Evolutionary conservation across 2,329 filamentous ascomycete genomes (phyloP), one percentile per base, ranked within the genome.

Genomic region (Diatrype stigma): DNA sequence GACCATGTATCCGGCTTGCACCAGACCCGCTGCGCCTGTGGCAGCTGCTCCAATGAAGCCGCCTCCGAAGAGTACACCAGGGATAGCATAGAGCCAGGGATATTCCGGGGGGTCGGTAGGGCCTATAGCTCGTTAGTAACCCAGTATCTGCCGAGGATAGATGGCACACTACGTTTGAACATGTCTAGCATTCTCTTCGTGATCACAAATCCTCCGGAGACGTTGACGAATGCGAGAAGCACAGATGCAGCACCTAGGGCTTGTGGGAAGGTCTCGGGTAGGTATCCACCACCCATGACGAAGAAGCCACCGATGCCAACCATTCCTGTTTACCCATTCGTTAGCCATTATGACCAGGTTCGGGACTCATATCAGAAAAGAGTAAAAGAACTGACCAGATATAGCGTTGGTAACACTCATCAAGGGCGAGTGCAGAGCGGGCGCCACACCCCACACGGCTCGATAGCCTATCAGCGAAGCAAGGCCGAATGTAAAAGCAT

Each of bases 381-480:
- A 21, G 34, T 52, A 42, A 5, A 1, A 16, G 8, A 22, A 56
- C 62, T 16, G 52, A 69, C 87, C 90, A 30, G 89, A 94, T 60
- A 96, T 96, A 26, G 91, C 91, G 66, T 96, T 96, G 7, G 91
- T 96, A 34, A 95, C 90, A 59, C 87, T 92, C 91, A 96, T 96
- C 5, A 96, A 73, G 1, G 90, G 91, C 2, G 89, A 93, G 67
- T 96, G 91, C 5, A 96, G 76, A 34, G 90, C 89, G 7, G 90
- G 90, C 0, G 77, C 74, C 12, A 96, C 90, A 48, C 90, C 90
- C 90, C 90, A 96, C 22, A 96, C 89, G 6, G 89, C 89, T 46
- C 90, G 82, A 64, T 96, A 96, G 7, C 90, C 91, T 56, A 96
- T 90, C 26, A 96, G 73, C 60, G 89, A 89, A 45, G 91, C 89